Evolutionary conservation across 257 asterid species (phyloP).

Genomic region (Echites panduratus): DNA sequence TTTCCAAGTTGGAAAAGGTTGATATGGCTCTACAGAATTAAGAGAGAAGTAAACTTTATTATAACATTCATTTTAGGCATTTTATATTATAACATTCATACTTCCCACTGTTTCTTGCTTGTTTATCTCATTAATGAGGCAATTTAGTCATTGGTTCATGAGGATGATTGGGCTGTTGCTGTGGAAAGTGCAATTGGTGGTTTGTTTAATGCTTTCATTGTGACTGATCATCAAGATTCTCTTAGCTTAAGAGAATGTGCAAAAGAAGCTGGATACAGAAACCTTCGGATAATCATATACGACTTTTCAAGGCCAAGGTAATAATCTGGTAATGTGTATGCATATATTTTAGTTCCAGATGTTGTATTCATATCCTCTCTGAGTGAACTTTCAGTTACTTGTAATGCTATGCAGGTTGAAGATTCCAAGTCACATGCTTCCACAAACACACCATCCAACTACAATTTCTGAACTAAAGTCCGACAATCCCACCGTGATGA

Average conservation of each 20-base stretch:
- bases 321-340: constrained; percentile 13
- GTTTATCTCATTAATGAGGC: constrained; percentile 6
- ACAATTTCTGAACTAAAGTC: constrained; percentile 59
- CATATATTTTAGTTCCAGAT: not conserved
- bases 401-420: constrained; percentile 46
- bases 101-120: constrained; percentile 7
- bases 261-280: constrained; percentile 59
- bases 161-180: constrained; percentile 74
- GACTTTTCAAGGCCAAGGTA: constrained; percentile 84
- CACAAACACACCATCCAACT: constrained; percentile 84
- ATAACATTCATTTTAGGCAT: not conserved
- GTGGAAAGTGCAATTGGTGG: constrained; percentile 78
- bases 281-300: constrained; percentile 65
- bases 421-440: constrained; percentile 89
- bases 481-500: constrained; percentile 64
- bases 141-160: constrained; percentile 65
- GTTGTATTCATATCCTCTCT: not conserved
- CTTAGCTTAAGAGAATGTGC: constrained; percentile 69
- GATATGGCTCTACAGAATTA: not conserved
- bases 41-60: not conserved
- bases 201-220: constrained; percentile 78
- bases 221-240: constrained; percentile 76
- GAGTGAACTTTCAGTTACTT: constrained; percentile 19
- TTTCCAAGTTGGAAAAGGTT: not conserved
- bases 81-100: not conserved